Conservation (phyloP, 371 early-diverging fungal genomes). For the Saksenaea oblongispora region DNA sequence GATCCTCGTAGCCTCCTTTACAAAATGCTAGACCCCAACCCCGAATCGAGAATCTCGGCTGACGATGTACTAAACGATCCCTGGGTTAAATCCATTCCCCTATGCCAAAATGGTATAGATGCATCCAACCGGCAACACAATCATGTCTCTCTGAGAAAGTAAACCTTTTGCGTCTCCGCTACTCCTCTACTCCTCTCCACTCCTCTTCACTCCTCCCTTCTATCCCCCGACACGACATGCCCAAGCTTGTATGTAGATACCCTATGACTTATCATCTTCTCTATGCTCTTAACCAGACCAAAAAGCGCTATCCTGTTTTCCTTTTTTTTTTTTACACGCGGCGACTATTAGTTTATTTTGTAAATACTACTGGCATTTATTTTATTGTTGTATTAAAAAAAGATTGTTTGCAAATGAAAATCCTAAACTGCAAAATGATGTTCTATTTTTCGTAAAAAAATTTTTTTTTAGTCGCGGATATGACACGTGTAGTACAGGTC, state of each 20-base stretch:
- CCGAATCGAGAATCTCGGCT: slow-evolving; percentile 55
- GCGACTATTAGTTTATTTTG: background rate
- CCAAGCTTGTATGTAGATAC: too few species aligned
- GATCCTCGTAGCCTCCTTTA: slow-evolving; percentile 59
- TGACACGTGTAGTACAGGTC: slow-evolving; percentile 1
- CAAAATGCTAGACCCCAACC: slow-evolving; percentile 48
- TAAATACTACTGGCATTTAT: slow-evolving; percentile 2
- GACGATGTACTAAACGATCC: slow-evolving; percentile 60
- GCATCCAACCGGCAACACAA: slow-evolving; percentile 18
- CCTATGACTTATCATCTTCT: background rate
- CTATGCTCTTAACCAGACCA: background rate
- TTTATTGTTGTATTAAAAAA: background rate
- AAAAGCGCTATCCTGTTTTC: background rate
- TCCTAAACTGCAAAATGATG: background rate
- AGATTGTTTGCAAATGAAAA: background rate
- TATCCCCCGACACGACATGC: too few species aligned
- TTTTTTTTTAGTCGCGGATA: background rate
- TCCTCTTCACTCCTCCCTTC: too few species aligned
- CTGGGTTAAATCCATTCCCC: slow-evolving; percentile 68
- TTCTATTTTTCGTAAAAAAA: background rate
- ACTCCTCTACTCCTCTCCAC: background rate
- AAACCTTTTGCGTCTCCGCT: background rate
- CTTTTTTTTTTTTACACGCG: too few species aligned
- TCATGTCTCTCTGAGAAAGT: slow-evolving; percentile 3
- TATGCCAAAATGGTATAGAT: slow-evolving; percentile 37